Percentiles rank a stretch among this genome's conserved stretches.
Conservation (phyloP, 306 rosid species). For the Cucumis hystrix region DNA sequence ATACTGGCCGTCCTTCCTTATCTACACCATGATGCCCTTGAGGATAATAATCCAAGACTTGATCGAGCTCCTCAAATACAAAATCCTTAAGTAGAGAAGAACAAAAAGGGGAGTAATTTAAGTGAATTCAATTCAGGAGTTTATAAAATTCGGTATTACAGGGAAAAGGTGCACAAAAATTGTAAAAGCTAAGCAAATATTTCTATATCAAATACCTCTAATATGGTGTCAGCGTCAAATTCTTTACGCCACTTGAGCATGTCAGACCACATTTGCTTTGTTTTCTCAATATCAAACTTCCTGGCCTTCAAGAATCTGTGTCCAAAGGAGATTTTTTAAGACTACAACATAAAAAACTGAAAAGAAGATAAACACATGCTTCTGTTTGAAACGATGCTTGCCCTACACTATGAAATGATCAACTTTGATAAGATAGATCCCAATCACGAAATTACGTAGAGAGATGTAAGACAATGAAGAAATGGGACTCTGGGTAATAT, state of each 20-base stretch:
- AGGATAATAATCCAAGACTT: conserved; percentile 70
- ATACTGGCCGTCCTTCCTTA: conserved; percentile 87
- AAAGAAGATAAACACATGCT: neutral
- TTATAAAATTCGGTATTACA: neutral
- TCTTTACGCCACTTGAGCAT: conserved; percentile 84
- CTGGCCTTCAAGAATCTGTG: conserved; percentile 84
- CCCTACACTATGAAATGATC: neutral
- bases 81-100: conserved; percentile 35
- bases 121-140: neutral
- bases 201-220: conserved; percentile 32
- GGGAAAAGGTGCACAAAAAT: neutral
- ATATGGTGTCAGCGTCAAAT: conserved; percentile 61
- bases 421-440: neutral
- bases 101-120: neutral
- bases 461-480: neutral
- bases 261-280: conserved; percentile 88
- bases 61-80: conserved; percentile 57
- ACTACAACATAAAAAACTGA: neutral
- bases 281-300: conserved; percentile 62
- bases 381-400: neutral
- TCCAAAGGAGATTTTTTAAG: neutral
- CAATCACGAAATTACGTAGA: neutral
- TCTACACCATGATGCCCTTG: conserved; percentile 92
- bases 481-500: neutral
- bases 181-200: neutral